phyloP scores from a whole-genome alignment of 768 basidiomycete genomes.

The Rhizopogon vesiculosus region DNA sequence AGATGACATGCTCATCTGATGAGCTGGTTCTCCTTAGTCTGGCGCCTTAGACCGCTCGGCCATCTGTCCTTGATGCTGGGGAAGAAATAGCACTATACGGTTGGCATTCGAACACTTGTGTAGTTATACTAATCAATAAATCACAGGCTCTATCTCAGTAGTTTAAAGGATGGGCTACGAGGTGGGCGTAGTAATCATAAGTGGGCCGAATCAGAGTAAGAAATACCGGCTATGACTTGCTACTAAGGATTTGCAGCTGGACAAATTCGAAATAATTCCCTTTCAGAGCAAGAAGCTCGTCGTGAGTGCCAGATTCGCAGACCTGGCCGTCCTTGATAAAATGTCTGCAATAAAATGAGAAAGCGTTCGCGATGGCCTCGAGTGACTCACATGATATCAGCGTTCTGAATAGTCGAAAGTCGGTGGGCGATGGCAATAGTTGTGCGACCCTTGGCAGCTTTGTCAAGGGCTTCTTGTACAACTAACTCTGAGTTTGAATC shows the following conservation, averaged over 20 bases:
- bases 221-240: conserved; percentile 9
- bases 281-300: conserved; percentile 60
- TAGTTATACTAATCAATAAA: no score
- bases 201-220: background rate
- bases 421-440: conserved; percentile 96
- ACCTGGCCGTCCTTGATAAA: conserved; percentile 87
- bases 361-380: background rate
- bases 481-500: conserved; percentile 92
- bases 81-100: background rate
- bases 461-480: conserved; percentile 91
- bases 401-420: conserved; percentile 91
- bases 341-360: conserved; percentile 46
- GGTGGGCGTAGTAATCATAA: background rate
- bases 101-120: no score
- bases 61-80: conserved; percentile 46
- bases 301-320: conserved; percentile 84
- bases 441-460: conserved; percentile 87
- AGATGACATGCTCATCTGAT: background rate
- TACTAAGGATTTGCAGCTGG: conserved; percentile 73
- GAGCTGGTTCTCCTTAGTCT: conserved; percentile 55
- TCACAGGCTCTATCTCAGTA: no score
- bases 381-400: conserved; percentile 72
- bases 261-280: conserved; percentile 84
- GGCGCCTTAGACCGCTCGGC: conserved; percentile 89
- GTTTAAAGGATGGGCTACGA: background rate